Evolutionary conservation across 371 early-diverging fungal species (phyloP), one percentile per base, ranked within the genome.

Genomic region (Mucor indicus): DNA sequence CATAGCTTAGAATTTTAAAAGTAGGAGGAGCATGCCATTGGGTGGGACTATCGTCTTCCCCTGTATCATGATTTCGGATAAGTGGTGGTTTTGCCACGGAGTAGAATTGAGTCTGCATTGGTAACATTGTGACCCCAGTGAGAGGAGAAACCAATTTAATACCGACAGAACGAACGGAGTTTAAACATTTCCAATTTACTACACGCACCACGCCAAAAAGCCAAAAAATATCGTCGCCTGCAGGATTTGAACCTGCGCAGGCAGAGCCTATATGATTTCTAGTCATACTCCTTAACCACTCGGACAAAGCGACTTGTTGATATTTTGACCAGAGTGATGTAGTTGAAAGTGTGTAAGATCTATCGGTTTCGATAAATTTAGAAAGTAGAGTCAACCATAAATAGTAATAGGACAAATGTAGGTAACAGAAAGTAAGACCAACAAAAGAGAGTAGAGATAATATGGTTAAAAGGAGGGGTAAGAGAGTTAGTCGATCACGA

Each of bases 271-370:
- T 33, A n/a, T 11, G 35, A 23, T 40, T 8, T 21, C 40, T 25
- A 40, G 40, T 25, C 25, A 25, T 4, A n/a, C 40, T 40, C 35
- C 35, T 33, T 33, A 33, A 33, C 35, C 35, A 33, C 35, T 33
- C 35, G 35, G 35, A 33, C 35, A 23, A 40, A 40, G 11, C 16
- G 20, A 38, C 38, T 38, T 29, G 29, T 35, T 2, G 2, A 35
- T 6, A 8, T 35, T 35, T n/a, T n/a, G n/a, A n/a, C n/a, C n/a
- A n/a, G n/a, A n/a, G n/a, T n/a, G n/a, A n/a, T n/a, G n/a, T n/a
- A n/a, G n/a, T n/a, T n/a, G 32, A 32, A 32, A 9, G 10, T 32
- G 33, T 32, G 6, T 35, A 4, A 35, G n/a, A 35, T 4, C n/a
- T 35, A 15, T 13, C 12, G 13, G 13, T 13, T 9, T 4, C n/a